These are phyloP conservation scores for Peronospora tabacina DNA, from an alignment of 352 stramenopile species.

Conservation along the genomic window DNA sequence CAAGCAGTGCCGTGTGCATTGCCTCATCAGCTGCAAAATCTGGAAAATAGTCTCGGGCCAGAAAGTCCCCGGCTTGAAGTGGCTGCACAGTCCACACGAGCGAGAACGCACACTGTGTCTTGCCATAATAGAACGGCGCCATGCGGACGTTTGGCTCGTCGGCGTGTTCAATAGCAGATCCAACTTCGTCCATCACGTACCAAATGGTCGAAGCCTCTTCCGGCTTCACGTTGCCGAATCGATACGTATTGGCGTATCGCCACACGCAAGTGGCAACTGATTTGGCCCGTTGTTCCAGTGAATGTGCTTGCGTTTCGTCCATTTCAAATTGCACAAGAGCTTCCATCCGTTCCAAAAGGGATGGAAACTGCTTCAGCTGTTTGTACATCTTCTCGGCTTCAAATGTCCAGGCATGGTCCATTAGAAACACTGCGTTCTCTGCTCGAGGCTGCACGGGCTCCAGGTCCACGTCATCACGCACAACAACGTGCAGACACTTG, in stretches of 20 bases:
- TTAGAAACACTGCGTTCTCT: constrained; percentile 38
- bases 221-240: constrained; percentile 34
- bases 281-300: constrained; percentile 24
- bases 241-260: constrained; percentile 46
- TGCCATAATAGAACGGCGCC: constrained; percentile 42
- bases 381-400: constrained; percentile 32
- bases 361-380: constrained; percentile 27
- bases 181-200: constrained; percentile 58
- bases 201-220: constrained; percentile 41
- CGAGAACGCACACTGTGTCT: constrained; percentile 40
- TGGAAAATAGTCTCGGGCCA: constrained; percentile 40
- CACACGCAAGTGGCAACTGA: constrained; percentile 34
- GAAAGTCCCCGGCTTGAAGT: constrained; percentile 43
- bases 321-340: constrained; percentile 35
- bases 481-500: constrained; percentile 37
- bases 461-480: constrained; percentile 39
- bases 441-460: constrained; percentile 27
- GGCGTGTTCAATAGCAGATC: constrained; percentile 42
- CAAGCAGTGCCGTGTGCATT: constrained; percentile 33
- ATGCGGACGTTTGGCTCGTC: constrained; percentile 40
- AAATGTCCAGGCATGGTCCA: constrained; percentile 54
- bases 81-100: constrained; percentile 37
- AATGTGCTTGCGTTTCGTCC: constrained; percentile 12
- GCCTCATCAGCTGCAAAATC: constrained; percentile 22
- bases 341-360: constrained; percentile 41